A percentile compares a stretch with the other conserved stretches of the same genome.
phyloP scores from a whole-genome alignment of 805 yeast genomes.

The Kodamaea neixiangensis region DNA sequence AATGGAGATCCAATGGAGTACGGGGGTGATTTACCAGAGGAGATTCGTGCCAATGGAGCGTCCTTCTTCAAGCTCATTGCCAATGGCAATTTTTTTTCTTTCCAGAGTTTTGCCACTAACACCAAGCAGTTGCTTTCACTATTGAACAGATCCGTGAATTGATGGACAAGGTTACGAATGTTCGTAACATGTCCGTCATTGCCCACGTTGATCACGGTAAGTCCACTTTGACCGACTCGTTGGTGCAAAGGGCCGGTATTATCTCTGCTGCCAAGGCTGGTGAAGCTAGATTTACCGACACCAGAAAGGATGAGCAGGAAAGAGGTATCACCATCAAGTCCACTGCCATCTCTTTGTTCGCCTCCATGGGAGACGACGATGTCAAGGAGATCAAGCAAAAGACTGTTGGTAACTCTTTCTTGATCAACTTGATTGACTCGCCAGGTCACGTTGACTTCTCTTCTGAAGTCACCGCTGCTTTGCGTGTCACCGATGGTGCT shows the following conservation, averaged over 20 bases:
- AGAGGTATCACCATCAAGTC: slow-evolving; percentile 99
- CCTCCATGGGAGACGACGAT: slow-evolving; percentile 85
- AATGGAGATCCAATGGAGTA: too few relatives aligned
- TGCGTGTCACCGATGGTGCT: slow-evolving; percentile 99
- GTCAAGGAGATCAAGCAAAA: slow-evolving; percentile 88
- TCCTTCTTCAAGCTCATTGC: background rate
- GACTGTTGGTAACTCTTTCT: slow-evolving; percentile 90
- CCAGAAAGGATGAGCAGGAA: slow-evolving; percentile 99
- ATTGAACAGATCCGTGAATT: slow-evolving; percentile 91
- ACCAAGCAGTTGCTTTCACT: slow-evolving; percentile 49
- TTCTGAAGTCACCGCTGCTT: slow-evolving; percentile 99
- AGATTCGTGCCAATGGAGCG: too few relatives aligned
- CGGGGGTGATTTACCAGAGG: too few relatives aligned
- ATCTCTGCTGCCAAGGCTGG: slow-evolving; percentile 99
- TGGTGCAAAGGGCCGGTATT: slow-evolving; percentile 99
- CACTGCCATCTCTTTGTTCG: slow-evolving; percentile 94
- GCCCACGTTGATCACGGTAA: slow-evolving; percentile 99
- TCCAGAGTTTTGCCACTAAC: slow-evolving; percentile 3
- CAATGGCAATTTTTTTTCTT: background rate
- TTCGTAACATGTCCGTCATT: slow-evolving; percentile 99
- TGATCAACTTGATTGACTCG: slow-evolving; percentile 97
- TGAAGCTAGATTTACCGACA: slow-evolving; percentile 99
- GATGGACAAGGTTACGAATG: slow-evolving; percentile 99
- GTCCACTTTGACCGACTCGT: slow-evolving; percentile 98
- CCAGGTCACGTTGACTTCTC: slow-evolving; percentile 99